These are phyloP conservation scores for Eutrema yunnanense DNA, from an alignment of 345 rosid genomes.

Conservation along the genomic window DNA sequence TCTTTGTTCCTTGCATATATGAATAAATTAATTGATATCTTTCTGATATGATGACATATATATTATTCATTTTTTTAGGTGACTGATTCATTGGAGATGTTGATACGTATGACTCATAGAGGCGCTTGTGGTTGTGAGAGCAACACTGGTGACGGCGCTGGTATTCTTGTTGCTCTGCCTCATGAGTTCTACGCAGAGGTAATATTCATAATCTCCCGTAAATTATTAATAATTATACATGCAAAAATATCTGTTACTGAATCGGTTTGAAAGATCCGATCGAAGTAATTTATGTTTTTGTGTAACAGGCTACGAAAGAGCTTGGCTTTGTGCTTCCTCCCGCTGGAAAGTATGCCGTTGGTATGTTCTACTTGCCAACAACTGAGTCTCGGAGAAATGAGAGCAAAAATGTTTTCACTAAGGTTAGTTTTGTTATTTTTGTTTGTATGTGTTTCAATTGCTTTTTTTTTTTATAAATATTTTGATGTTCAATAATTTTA, in stretches of 20 bases:
- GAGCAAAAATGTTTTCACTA: slow-evolving; percentile 77
- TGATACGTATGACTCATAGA: slow-evolving; percentile 89
- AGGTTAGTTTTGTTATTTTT: slow-evolving; percentile 35
- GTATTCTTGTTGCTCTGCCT: slow-evolving; percentile 86
- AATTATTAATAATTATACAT: neutral
- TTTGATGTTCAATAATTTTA: neutral
- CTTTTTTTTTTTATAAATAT: too few relatives aligned
- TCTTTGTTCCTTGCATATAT: neutral
- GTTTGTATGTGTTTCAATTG: too few relatives aligned
- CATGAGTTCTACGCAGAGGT: slow-evolving; percentile 78
- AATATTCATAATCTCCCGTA: neutral
- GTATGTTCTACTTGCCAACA: slow-evolving; percentile 93
- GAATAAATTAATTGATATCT: neutral
- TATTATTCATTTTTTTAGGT: slow-evolving; percentile 33
- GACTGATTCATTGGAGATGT: slow-evolving; percentile 93
- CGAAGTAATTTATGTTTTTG: neutral
- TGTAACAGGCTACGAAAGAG: slow-evolving; percentile 54
- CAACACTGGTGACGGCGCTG: slow-evolving; percentile 99
- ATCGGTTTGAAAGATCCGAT: too few relatives aligned
- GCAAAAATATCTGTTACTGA: neutral
- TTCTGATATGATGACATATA: neutral
- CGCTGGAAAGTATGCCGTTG: slow-evolving; percentile 83
- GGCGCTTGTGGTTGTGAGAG: slow-evolving; percentile 99
- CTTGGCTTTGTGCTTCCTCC: slow-evolving; percentile 79
- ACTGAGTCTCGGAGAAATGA: slow-evolving; percentile 63